These are phyloP conservation scores for Boletus subparvulus DNA, from an alignment of 768 basidiomycete genomes.

Conservation along the genomic window DNA sequence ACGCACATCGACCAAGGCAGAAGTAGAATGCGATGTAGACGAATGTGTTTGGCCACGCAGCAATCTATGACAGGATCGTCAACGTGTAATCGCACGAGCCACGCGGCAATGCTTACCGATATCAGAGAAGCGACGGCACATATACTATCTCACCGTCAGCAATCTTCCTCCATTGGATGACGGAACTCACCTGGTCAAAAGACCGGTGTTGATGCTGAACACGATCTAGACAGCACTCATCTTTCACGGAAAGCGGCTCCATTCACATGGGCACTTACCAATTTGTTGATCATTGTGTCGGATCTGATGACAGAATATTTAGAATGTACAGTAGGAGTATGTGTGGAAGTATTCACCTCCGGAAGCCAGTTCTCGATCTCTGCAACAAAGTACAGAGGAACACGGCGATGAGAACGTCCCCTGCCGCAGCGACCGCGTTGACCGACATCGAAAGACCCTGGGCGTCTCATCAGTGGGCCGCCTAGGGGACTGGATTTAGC, in stretches of 20 bases:
- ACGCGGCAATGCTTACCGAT: slow-evolving; percentile 38
- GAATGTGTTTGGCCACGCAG: slow-evolving; percentile 51
- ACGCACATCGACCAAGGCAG: slow-evolving; percentile 59
- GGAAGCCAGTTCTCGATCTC: slow-evolving; percentile 52
- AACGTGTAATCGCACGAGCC: background rate
- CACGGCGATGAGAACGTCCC: slow-evolving; percentile 52
- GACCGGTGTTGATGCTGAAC: slow-evolving; percentile 49
- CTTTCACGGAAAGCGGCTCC: background rate
- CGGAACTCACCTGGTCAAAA: slow-evolving; percentile 26
- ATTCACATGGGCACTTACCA: slow-evolving; percentile 25
- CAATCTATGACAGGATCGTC: slow-evolving; percentile 39
- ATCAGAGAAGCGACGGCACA: slow-evolving; percentile 60
- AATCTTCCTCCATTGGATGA: too few relatives aligned
- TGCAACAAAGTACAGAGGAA: slow-evolving; percentile 49
- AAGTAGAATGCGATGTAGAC: slow-evolving; percentile 66
- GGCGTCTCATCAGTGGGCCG: background rate
- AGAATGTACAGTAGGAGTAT: background rate
- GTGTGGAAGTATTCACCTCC: slow-evolving; percentile 31
- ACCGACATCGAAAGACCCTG: slow-evolving; percentile 50
- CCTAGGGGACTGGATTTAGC: background rate
- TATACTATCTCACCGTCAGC: slow-evolving; percentile 30
- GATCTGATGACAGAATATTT: slow-evolving; percentile 27
- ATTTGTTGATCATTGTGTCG: slow-evolving; percentile 55
- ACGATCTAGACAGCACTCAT: slow-evolving; percentile 37
- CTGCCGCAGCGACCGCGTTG: slow-evolving; percentile 52